phyloP scores from a whole-genome alignment of 495 filamentous ascomycete genomes.

The Neurospora sp. region DNA sequence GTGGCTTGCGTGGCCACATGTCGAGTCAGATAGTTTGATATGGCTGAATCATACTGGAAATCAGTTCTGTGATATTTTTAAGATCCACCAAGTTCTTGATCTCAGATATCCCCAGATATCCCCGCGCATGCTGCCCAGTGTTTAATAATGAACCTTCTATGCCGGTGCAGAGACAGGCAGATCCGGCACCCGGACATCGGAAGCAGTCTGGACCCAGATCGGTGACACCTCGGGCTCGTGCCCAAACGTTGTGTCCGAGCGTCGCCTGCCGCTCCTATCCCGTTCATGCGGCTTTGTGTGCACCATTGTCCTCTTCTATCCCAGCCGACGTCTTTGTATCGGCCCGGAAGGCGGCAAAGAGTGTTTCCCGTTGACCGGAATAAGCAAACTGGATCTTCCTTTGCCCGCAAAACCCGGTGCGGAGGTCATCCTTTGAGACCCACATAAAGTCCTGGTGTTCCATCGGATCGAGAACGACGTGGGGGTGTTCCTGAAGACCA shows the following conservation, averaged over 20 bases:
- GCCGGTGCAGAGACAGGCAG: background rate
- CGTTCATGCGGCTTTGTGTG: background rate
- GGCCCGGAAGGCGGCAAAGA: constrained; percentile 16
- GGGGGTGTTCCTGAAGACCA: constrained; percentile 8
- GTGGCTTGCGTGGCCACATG: background rate
- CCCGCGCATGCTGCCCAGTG: background rate
- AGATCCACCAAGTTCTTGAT: background rate
- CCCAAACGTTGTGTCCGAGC: background rate
- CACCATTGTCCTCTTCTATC: background rate
- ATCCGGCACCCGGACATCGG: background rate
- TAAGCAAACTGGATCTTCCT: constrained; percentile 24
- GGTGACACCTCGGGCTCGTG: background rate
- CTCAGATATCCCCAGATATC: background rate
- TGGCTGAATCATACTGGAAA: background rate
- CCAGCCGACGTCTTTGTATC: background rate
- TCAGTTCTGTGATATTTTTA: background rate
- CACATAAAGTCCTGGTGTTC: constrained; percentile 31
- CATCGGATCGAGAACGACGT: constrained; percentile 18
- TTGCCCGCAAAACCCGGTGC: constrained; percentile 10
- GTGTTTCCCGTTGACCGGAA: constrained; percentile 10
- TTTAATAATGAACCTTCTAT: background rate
- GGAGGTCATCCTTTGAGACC: constrained; percentile 27
- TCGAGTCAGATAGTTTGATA: background rate
- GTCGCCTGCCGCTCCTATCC: background rate
- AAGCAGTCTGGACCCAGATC: background rate